These are phyloP conservation scores for Chaetomiaceae sp. DNA, from an alignment of 2,329 filamentous ascomycete genomes.

Conservation along the genomic window DNA sequence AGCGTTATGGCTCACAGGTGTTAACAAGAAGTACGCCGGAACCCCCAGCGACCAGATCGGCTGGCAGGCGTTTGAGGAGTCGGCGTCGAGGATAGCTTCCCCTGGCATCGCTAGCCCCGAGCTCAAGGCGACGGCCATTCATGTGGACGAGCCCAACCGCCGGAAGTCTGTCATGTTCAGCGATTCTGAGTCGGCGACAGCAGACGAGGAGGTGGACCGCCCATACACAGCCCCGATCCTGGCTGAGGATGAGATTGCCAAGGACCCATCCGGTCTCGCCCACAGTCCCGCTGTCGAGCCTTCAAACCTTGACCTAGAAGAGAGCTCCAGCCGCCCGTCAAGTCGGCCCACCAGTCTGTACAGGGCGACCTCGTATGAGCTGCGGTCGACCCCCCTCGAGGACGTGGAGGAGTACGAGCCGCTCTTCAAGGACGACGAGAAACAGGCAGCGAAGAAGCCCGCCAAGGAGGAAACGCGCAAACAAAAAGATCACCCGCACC, in stretches of 20 bases:
- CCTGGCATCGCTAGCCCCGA: constrained; percentile 48
- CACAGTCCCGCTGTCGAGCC: constrained; percentile 80
- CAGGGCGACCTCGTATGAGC: constrained; percentile 47
- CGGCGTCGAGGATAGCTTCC: constrained; percentile 68
- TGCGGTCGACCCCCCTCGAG: constrained; percentile 66
- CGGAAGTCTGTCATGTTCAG: constrained; percentile 40
- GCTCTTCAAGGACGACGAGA: constrained; percentile 75
- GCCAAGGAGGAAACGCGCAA: constrained; percentile 33
- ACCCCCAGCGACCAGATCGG: constrained; percentile 89
- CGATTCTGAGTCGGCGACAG: constrained; percentile 35
- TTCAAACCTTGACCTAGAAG: constrained; percentile 49
- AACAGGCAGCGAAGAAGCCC: constrained; percentile 36
- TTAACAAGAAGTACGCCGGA: constrained; percentile 54
- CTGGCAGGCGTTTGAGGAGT: constrained; percentile 81
- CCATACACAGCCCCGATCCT: constrained; percentile 73
- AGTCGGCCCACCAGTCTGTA: constrained; percentile 61
- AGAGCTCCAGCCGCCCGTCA: constrained; percentile 55
- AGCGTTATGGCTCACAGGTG: no score
- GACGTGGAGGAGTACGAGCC: constrained; percentile 94
- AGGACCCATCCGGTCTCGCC: constrained; percentile 61
- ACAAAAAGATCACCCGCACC: constrained; percentile 51
- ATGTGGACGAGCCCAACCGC: constrained; percentile 63
- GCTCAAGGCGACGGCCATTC: constrained; percentile 51
- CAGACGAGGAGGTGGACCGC: constrained; percentile 52
- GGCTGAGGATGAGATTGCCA: constrained; percentile 78